These are phyloP conservation scores for Umbilicus rupestris DNA, from an alignment of 164 flowering plant genomes.

Conservation along the genomic window DNA sequence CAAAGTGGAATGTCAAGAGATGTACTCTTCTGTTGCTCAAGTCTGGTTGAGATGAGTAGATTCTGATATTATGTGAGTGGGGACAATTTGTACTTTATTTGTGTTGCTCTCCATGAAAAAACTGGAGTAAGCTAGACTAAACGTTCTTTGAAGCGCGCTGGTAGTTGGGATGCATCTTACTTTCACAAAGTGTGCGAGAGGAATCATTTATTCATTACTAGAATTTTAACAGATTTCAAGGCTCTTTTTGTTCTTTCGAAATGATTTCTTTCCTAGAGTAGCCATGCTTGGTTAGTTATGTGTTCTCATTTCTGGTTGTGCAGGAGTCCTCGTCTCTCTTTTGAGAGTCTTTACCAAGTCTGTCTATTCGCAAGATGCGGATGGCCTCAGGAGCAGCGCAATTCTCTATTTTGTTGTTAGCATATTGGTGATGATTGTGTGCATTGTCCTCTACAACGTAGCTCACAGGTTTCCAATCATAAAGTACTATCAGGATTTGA, in stretches of 20 bases:
- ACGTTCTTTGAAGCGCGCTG: neutral
- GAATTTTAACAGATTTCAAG: neutral
- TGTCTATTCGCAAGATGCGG: slow-evolving; percentile 52
- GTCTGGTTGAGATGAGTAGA: too few species aligned
- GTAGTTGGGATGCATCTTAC: neutral
- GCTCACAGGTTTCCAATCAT: slow-evolving; percentile 74
- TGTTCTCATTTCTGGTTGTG: slow-evolving; percentile 10
- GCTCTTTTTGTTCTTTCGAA: neutral
- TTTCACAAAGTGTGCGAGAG: neutral
- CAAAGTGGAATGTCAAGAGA: too few species aligned
- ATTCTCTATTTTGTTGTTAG: slow-evolving; percentile 74
- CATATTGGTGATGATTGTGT: slow-evolving; percentile 56
- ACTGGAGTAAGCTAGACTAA: neutral
- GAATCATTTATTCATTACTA: neutral
- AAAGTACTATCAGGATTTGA: slow-evolving; percentile 59
- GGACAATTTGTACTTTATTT: too few species aligned
- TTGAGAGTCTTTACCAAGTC: slow-evolving; percentile 79
- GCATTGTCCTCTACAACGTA: slow-evolving; percentile 63
- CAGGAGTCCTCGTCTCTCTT: slow-evolving; percentile 91
- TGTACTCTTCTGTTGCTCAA: too few species aligned
- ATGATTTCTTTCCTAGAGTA: neutral
- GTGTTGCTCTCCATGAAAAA: neutral
- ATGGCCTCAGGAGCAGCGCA: slow-evolving; percentile 78
- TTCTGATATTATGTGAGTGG: too few species aligned
- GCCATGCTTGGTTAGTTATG: neutral